Conservation (phyloP, 305 asterid genomes). For the Fraxinus albicans region DNA sequence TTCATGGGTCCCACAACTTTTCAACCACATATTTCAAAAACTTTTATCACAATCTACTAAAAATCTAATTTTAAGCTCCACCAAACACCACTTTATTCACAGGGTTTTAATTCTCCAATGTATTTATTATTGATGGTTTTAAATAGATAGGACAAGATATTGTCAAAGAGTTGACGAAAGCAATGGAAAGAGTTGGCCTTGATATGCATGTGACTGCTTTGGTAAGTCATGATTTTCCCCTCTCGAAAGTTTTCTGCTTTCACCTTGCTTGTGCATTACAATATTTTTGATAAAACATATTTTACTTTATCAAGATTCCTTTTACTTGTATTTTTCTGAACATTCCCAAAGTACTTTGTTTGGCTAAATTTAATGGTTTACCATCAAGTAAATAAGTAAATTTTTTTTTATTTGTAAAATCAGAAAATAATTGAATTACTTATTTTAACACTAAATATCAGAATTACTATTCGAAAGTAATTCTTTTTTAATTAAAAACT, state of each 20-base stretch:
- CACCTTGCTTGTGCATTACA: background rate
- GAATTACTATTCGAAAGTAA: background rate
- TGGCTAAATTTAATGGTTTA: background rate
- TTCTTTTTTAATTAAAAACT: background rate
- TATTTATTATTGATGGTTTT: constrained; percentile 14
- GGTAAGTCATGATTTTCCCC: constrained; percentile 40
- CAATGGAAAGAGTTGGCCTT: constrained; percentile 71
- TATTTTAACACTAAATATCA: background rate
- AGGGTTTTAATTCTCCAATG: background rate
- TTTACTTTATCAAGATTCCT: background rate
- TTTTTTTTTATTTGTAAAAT: background rate
- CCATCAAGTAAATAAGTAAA: background rate
- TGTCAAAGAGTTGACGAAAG: constrained; percentile 64
- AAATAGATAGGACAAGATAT: constrained; percentile 81
- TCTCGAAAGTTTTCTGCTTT: background rate
- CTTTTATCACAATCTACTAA: no score
- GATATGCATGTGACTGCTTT: constrained; percentile 81
- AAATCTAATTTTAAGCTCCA: no score
- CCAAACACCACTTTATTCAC: background rate
- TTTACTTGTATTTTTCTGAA: background rate
- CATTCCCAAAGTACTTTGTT: background rate
- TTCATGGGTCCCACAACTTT: no score
- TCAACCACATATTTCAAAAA: no score
- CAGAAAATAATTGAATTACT: background rate
- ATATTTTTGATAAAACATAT: background rate